Base-by-base conservation (phyloP, 2,329 filamentous ascomycete species). In the Epichloe scottii region DNA sequence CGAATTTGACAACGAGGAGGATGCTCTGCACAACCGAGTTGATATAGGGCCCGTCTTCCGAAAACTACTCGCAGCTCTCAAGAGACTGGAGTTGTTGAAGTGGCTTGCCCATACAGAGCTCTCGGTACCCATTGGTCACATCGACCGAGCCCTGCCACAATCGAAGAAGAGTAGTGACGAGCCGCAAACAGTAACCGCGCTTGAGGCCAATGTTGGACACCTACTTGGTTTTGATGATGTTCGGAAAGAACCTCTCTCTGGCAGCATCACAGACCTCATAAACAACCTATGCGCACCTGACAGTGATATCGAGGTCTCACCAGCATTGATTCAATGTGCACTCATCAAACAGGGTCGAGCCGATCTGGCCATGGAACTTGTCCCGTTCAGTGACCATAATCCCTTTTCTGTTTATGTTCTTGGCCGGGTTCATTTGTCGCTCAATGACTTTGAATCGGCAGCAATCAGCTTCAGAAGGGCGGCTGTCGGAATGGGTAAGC, bases 351-450 rank as follows among this genome's bases (percentile, higher is more conserved):
- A 75, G 52, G 76, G 78, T 50, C 71, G 81, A 52, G 70, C 79
- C 3, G 81, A 84, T 59, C 65, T 85, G 17, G 78, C 81, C 14
- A 59, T 76, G 33, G 76, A 82, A 54, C 72, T 84, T 26, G 67
- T 68, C 14, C 71, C 76, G 1, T 84, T 82, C 59, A 74, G 74
- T 54, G 70, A 72, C 19, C 72, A 76, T 48, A 77, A 77, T 48
- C 70, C 76, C 56, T 89, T 76, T 73, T 82, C 70, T 71, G 86
- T 75, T 58, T 98, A 98, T 62, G 77, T 97, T 4, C 88, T 90
- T 65, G 93, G 87, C 2, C 83, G 93, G 33, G 76, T 95, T 46
- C 78, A 81, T 57, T 72, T 97, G 35, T 81, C 83, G 5, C 77
- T 84, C 55, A 84, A 84, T 50, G 85, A 95, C 61, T 83, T 83